Conservation (phyloP, 1,139 yeast genomes). For the Tardiomyces depauwii region DNA sequence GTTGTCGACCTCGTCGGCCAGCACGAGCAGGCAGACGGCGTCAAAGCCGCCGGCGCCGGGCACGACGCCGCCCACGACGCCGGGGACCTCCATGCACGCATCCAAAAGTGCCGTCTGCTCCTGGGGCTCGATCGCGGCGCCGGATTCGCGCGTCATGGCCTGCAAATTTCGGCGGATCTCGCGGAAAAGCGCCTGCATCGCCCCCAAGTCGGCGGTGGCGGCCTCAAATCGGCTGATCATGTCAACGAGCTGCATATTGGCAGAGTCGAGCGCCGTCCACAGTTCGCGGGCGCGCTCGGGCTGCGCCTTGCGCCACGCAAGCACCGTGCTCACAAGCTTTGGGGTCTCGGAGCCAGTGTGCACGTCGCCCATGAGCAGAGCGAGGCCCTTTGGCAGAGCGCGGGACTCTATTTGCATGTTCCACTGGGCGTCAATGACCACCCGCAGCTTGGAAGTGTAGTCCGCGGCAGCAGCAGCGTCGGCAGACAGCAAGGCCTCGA, state of each 20-base stretch:
- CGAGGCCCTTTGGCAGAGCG: constrained; percentile 53
- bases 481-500: constrained; percentile 6
- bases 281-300: constrained; percentile 41
- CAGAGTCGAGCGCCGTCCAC: constrained; percentile 44
- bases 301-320: constrained; percentile 51
- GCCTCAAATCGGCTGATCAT: constrained; percentile 25
- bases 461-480: constrained; percentile 3
- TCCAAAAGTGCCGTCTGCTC: constrained; percentile 67
- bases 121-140: constrained; percentile 82
- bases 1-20: constrained; percentile 33
- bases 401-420: constrained; percentile 41
- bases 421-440: constrained; percentile 47
- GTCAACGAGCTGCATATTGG: constrained; percentile 47
- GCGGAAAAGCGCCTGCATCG: background rate
- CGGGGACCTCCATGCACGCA: constrained; percentile 42
- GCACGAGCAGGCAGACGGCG: constrained; percentile 67
- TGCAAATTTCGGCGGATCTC: constrained; percentile 9
- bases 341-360: constrained; percentile 92
- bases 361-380: constrained; percentile 85
- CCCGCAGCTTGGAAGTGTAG: constrained; percentile 20
- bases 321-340: constrained; percentile 65
- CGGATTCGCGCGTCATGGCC: constrained; percentile 49
- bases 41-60: constrained; percentile 99
- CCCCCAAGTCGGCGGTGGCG: constrained; percentile 6
- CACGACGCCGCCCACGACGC: constrained; percentile 88